These are phyloP conservation scores for Actinomortierella ambigua DNA, from an alignment of 371 early-diverging fungal species.

Conservation along the genomic window DNA sequence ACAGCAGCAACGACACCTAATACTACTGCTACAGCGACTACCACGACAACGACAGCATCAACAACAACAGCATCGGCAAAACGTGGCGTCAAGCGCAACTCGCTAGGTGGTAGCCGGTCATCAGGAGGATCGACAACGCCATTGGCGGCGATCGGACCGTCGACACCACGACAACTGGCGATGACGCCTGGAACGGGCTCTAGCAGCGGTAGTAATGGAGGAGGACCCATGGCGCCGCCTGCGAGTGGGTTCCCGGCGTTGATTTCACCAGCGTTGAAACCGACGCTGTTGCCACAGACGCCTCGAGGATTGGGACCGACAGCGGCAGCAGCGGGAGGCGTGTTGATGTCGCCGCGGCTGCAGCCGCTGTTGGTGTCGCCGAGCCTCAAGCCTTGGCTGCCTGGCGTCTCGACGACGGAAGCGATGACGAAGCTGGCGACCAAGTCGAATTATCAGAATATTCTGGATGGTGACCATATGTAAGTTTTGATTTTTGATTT, in stretches of 20 bases:
- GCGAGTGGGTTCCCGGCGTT: conserved; percentile 21
- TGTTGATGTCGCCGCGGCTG: conserved; percentile 24
- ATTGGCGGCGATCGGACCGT: conserved; percentile 17
- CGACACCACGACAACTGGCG: conserved; percentile 14
- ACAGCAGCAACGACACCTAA: neutral
- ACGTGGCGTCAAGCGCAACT: conserved; percentile 26
- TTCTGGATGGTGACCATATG: conserved; percentile 85
- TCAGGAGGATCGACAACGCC: conserved; percentile 18
- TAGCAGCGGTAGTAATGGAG: conserved; percentile 1
- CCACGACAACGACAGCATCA: conserved; percentile 2
- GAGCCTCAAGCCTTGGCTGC: conserved; percentile 51
- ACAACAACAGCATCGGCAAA: conserved; percentile 19
- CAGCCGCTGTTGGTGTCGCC: conserved; percentile 50
- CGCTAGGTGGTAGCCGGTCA: neutral
- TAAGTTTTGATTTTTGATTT: too few species aligned
- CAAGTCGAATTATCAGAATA: conserved; percentile 87
- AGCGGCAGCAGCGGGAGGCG: neutral
- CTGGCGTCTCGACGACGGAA: conserved; percentile 41
- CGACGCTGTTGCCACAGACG: conserved; percentile 36
- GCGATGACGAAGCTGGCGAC: conserved; percentile 60
- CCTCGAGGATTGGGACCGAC: conserved; percentile 27
- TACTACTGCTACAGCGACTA: neutral
- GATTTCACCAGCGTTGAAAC: conserved; percentile 38
- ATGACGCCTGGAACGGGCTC: neutral
- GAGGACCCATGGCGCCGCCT: conserved; percentile 33